Evolutionary conservation across 176 grass and related monocot genomes (phyloP).

Genomic region (Bolboschoenus planiculmis): DNA sequence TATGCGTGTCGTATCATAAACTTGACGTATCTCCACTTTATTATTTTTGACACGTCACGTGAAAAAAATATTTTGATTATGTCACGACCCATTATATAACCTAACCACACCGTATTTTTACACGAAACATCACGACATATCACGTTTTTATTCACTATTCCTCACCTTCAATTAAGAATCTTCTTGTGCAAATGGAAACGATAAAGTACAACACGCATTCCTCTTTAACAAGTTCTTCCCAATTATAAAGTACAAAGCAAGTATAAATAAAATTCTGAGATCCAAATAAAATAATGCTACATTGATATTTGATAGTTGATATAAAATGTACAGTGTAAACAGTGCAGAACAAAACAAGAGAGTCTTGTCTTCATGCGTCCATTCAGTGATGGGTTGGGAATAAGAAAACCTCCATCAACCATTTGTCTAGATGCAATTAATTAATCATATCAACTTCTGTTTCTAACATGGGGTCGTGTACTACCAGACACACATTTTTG

Average conservation of each 20-base stretch:
- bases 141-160: too few species aligned
- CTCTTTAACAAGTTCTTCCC: neutral
- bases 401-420: neutral
- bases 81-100: too few species aligned
- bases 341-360: neutral
- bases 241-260: neutral
- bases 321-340: neutral
- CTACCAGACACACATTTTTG: neutral
- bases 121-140: too few species aligned
- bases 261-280: neutral
- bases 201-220: neutral
- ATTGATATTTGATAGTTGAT: neutral
- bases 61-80: too few species aligned
- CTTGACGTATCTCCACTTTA: too few species aligned
- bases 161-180: too few species aligned
- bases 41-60: too few species aligned
- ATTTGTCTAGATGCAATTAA: slow-evolving; percentile 5
- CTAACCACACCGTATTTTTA: too few species aligned
- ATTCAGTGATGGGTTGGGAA: neutral
- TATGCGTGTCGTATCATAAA: too few species aligned
- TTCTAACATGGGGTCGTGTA: neutral
- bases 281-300: neutral
- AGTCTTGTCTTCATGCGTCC: neutral
- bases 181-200: neutral
- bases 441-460: neutral